Evolutionary conservation across 169 alveolate species (phyloP).

Genomic region (Perkinsus chesapeaki): DNA sequence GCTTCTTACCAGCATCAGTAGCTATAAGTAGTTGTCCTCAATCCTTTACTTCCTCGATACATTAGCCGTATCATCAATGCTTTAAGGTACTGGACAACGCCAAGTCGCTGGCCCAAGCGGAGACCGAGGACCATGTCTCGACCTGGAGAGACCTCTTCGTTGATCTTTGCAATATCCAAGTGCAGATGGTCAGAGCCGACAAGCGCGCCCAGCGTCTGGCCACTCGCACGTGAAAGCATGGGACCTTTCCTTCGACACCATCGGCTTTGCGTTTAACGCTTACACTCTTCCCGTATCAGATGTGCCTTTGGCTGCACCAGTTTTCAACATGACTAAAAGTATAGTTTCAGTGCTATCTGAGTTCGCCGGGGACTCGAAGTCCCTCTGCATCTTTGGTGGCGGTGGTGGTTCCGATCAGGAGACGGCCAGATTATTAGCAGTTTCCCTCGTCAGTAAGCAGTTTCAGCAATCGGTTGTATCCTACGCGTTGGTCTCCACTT

Average conservation of each 20-base stretch:
- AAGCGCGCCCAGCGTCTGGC: background rate
- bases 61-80: background rate
- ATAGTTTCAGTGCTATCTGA: background rate
- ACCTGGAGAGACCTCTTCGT: background rate
- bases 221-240: background rate
- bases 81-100: background rate
- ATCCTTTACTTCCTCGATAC: no score
- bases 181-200: background rate
- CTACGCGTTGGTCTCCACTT: no score
- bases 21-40: no score
- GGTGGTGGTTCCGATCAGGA: background rate
- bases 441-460: background rate
- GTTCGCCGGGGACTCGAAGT: background rate
- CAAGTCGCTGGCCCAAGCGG: background rate
- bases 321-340: background rate
- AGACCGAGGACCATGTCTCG: background rate
- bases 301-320: background rate
- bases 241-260: background rate
- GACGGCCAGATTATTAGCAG: background rate
- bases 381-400: background rate
- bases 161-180: background rate
- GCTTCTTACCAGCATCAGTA: no score
- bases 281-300: background rate
- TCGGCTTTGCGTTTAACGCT: background rate
- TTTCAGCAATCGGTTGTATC: no score